phyloP scores from a whole-genome alignment of 2,329 filamentous ascomycete genomes.

The Xylariaceae sp. region DNA sequence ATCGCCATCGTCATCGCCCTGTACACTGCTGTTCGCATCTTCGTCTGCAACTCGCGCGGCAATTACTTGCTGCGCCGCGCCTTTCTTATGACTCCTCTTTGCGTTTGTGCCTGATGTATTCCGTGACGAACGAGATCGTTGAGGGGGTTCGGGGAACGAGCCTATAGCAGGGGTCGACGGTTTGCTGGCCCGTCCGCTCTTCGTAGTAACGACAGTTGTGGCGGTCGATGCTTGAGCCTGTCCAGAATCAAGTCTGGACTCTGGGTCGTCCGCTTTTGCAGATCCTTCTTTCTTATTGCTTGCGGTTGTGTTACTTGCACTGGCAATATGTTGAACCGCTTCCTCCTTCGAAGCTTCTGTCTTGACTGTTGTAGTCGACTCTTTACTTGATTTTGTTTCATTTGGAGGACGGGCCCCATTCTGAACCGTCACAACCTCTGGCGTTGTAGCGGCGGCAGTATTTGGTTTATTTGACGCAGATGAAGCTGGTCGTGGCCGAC shows the following conservation, averaged over 20 bases:
- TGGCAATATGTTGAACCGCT: conserved; percentile 30
- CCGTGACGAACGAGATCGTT: conserved; percentile 56
- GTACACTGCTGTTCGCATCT: conserved; percentile 46
- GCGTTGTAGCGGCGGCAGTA: conserved; percentile 46
- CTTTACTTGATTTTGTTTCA: conserved; percentile 58
- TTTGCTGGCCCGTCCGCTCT: conserved; percentile 68
- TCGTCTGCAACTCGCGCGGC: conserved; percentile 45
- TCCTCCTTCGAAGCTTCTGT: conserved; percentile 41
- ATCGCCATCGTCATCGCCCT: conserved; percentile 59
- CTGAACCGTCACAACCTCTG: conserved; percentile 39
- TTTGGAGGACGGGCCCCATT: conserved; percentile 37
- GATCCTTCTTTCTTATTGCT: conserved; percentile 47
- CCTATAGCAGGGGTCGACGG: conserved; percentile 65
- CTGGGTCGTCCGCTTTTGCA: conserved; percentile 50
- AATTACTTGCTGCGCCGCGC: conserved; percentile 42
- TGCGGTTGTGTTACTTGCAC: conserved; percentile 32
- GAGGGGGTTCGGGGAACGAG: conserved; percentile 59
- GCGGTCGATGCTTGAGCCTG: conserved; percentile 42
- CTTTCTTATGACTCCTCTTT: conserved; percentile 66
- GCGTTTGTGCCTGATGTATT: conserved; percentile 38
- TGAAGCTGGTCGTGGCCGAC: conserved; percentile 58
- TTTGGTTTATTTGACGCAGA: conserved; percentile 65
- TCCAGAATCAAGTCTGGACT: conserved; percentile 45
- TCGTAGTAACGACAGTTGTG: conserved; percentile 54
- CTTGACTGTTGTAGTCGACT: conserved; percentile 44